Evolutionary conservation across 2,329 filamentous ascomycete genomes (phyloP), one percentile per base, ranked within the genome.

Genomic region (Pseudonectria buxi): DNA sequence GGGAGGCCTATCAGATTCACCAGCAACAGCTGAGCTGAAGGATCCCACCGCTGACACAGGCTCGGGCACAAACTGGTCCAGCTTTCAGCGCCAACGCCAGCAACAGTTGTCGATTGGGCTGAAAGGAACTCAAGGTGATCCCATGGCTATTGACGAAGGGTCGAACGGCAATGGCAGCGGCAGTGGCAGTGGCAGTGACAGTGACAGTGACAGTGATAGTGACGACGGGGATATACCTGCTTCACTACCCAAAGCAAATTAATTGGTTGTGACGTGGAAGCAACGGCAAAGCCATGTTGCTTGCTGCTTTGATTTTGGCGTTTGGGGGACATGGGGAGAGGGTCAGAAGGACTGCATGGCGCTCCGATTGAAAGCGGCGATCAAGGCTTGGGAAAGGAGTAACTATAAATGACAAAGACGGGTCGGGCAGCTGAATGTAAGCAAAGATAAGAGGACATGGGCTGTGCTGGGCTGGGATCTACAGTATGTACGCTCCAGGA

Each of bases 11-110:
- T 43, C 46, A 5, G 61, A 53, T 1, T 55, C 62, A 2, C 45
- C 56, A 12, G 62, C 57, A 10, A 62, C 62, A 2, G 60, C 58
- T 6, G 60, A 62, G 33, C 50, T 45, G 11, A 49, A 51, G 15
- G 63, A 67, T 39, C 63, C 64, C 4, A 65, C 60, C 3, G 32
- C 49, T 10, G 37, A 40, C 10, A 32, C 49, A 6, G 45, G 46
- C 14, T 37, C 55, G n/a, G 44, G 24, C 33, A 39, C 30, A 30
- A 36, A 12, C n/a, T n/a, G n/a, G n/a, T n/a, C n/a, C n/a, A n/a
- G n/a, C n/a, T 40, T 36, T 6, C 30, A 43, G 25, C 35, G 15
- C 6, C 28, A 26, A 18, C 11, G 27, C 18, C 31, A 25, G 15
- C 35, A 22, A 9, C 18, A 22, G 9, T 9, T 22, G 18, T 15